Base-by-base conservation (phyloP, 1,139 yeast genomes). In the Nadsonia commutata region DNA sequence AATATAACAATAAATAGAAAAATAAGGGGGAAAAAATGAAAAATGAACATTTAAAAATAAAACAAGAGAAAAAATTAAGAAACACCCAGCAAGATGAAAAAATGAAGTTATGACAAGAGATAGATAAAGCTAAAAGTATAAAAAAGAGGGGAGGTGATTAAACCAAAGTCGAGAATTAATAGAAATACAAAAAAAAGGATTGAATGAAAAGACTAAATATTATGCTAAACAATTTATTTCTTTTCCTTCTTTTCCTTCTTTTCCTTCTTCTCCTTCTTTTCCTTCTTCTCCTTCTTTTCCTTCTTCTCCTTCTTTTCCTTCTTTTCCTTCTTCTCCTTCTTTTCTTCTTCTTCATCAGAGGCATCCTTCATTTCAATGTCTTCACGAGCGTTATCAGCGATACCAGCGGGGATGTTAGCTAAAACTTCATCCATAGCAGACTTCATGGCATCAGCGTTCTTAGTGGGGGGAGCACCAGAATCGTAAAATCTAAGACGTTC, bases 401-500 rank as follows among this genome's bases (percentile, higher is more conserved):
- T 66, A 33, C 49, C 52, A 37, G 52, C 57, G 39, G 57, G 50
- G 47, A 78, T 80, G 49, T 67, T 67, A 40, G 60, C 59, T n/a
- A 65, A 58, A 6, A 65, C 66, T 59, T 82, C 72, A 48, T 81
- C 79, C 67, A 86, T 74, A 50, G 96, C 96, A 65, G 81, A 84
- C 62, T 80, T 76, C 68, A 90, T 83, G 52, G 98, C 98, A 55
- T 85, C 94, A 39, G 90, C 68, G 64, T 90, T 90, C 74, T 90
- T 90, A 78, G 88, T 83, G 59, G 98, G 95, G 46, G 97, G 79
- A 57, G 83, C 81, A 61, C 98, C 98, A 48, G 95, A 81, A 62
- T 85, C 95, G 72, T 86, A 93, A 63, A 90, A 90, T 66, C 78
- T 82, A 58, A 90, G 76, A 70, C 98, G 84, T 67, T 93, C 96